Percentiles rank a stretch among this genome's conserved stretches.
Evolutionary conservation across 805 yeast genomes (phyloP).

Genomic region (Schwanniomyces sp.): DNA sequence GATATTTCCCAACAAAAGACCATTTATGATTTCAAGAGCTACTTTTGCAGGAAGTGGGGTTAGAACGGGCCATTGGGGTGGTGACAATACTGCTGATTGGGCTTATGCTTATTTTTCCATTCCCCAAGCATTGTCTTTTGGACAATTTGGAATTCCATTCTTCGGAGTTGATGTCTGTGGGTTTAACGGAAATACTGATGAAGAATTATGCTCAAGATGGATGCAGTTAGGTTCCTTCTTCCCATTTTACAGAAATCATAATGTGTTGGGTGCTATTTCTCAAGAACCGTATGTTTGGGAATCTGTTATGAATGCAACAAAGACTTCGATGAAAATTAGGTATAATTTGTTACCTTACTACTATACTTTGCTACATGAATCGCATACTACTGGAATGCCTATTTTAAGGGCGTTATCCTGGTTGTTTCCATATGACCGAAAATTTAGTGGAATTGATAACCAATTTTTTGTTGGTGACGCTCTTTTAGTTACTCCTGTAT

Average conservation of each 20-base stretch:
- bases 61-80: conserved; percentile 25
- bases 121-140: conserved; percentile 23
- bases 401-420: conserved; percentile 21
- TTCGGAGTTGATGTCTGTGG: conserved; percentile 27
- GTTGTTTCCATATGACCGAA: conserved; percentile 18
- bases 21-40: conserved; percentile 21
- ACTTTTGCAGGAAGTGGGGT: conserved; percentile 21
- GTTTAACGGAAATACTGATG: conserved; percentile 21
- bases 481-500: conserved; percentile 23
- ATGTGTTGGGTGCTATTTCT: conserved; percentile 18
- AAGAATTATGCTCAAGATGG: conserved; percentile 30
- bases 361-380: conserved; percentile 21
- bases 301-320: conserved; percentile 24
- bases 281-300: conserved; percentile 34
- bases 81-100: conserved; percentile 21
- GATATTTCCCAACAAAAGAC: conserved; percentile 17
- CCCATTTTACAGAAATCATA: conserved; percentile 34
- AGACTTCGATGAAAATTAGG: conserved; percentile 33
- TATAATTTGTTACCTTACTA: conserved; percentile 28
- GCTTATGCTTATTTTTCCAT: conserved; percentile 21
- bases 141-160: conserved; percentile 23
- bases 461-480: conserved; percentile 27
- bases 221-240: conserved; percentile 33
- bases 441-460: conserved; percentile 15
- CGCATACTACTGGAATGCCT: conserved; percentile 21